Base-by-base conservation (phyloP, 2,329 filamentous ascomycete species). In the Sarocladiaceae sp. region DNA sequence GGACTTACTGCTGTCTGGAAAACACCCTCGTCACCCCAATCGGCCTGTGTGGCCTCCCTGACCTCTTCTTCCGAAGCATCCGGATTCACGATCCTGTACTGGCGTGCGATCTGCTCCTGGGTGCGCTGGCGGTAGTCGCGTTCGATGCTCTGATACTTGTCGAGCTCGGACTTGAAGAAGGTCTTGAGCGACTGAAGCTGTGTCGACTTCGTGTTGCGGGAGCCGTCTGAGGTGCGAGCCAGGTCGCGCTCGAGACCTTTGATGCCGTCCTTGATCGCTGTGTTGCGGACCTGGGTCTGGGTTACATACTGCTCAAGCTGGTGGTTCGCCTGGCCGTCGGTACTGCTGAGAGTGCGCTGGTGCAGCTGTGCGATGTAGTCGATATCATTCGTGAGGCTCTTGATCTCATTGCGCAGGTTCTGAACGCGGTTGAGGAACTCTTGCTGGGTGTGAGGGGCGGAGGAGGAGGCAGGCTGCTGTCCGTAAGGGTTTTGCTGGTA, bases 31-130 rank as follows among this genome's bases (percentile, higher is more conserved):
- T 85, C 78, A 44, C 82, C 80, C 82, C 85, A 86, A 59, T 89
- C 82, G 44, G 79, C 71, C 53, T 86, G 73, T 19, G 80, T 70
- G 3, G 85, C 85, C 60, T 86, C 70, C 40, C 74, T 68, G 3
- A 90, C 81, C 63, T 91, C 83, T 2, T 75, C 69, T 48, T 89
- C 84, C 40, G 76, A 76, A n/a, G 86, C 87, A 34, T 88, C 82
- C 43, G 86, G 86, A 60, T 89, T 88, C 53, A 88, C 85, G 58
- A 91, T 89, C 46, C 80, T 74, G 64, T 87, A 90, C 64, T 93
- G 87, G 56, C 87, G 76, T 47, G 80, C 79, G 58, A 91, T 88
- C 62, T 88, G 84, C 51, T 89, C 83, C 48, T 82, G 77, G 63
- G 88, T 88, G 51, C 81, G 72, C 58, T 78, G 73, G 58, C 78